phyloP scores from a whole-genome alignment of 1,284 basidiomycete species.

The Rhizoctonia solani region DNA sequence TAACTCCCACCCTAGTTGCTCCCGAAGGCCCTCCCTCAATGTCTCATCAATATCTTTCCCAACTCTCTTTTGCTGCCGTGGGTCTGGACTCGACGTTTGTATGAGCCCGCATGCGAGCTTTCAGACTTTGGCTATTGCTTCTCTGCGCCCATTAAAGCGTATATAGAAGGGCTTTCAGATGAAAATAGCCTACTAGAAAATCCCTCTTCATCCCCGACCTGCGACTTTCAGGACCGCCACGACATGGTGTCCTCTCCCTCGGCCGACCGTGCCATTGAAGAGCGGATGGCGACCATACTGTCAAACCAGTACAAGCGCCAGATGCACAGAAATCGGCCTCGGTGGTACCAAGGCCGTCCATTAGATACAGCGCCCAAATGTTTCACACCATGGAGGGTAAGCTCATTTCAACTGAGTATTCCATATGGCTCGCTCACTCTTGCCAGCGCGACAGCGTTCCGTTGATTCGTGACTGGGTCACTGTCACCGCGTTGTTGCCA shows the following conservation, averaged over 20 bases:
- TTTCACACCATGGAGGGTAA: constrained; percentile 10
- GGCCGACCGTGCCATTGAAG: background rate
- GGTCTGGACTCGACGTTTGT: background rate
- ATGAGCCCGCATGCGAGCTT: background rate
- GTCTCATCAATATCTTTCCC: background rate
- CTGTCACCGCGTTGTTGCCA: constrained; percentile 7
- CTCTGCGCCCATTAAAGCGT: constrained; percentile 1
- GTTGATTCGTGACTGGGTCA: constrained; percentile 6
- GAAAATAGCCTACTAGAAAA: background rate
- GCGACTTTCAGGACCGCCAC: background rate
- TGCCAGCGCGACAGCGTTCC: constrained; percentile 21
- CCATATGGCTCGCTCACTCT: constrained; percentile 1
- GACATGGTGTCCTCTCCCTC: background rate
- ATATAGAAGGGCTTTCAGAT: constrained; percentile 4
- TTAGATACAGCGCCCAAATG: constrained; percentile 16
- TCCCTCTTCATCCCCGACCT: background rate
- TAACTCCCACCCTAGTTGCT: background rate
- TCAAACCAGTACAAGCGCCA: constrained; percentile 23
- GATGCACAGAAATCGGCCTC: constrained; percentile 14
- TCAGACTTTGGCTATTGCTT: background rate
- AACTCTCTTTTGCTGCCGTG: no score
- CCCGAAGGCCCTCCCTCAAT: background rate
- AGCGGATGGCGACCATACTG: constrained; percentile 10
- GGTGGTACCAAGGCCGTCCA: constrained; percentile 6
- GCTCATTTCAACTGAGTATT: background rate